phyloP scores from a whole-genome alignment of 2,329 filamentous ascomycete species.

The Aurifilum marmelostoma region DNA sequence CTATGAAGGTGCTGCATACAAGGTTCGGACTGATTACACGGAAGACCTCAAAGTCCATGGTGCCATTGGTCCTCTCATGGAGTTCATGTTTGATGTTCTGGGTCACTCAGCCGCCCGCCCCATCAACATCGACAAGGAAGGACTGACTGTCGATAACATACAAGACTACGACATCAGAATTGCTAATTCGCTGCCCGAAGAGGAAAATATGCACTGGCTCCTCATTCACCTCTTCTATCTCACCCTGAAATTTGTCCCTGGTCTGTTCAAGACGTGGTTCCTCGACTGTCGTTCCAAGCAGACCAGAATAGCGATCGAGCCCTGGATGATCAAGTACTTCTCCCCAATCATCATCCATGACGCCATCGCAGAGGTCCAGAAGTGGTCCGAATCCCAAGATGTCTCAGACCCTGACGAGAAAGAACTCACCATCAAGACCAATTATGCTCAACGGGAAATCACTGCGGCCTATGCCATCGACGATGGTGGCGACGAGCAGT shows the following conservation, averaged over 20 bases:
- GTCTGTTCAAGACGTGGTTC: conserved; percentile 83
- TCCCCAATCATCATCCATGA: conserved; percentile 71
- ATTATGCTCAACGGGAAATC: conserved; percentile 72
- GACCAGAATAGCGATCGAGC: conserved; percentile 76
- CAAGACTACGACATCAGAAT: conserved; percentile 55
- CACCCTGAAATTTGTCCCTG: conserved; percentile 74
- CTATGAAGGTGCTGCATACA: conserved; percentile 76
- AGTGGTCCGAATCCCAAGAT: conserved; percentile 64
- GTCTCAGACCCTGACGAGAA: conserved; percentile 54
- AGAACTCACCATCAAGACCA: conserved; percentile 70
- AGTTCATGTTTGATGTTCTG: conserved; percentile 83
- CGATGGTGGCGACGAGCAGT: conserved; percentile 68
- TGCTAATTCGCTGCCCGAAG: conserved; percentile 62
- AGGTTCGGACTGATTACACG: conserved; percentile 80
- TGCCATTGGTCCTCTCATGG: conserved; percentile 69
- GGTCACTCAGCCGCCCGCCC: conserved; percentile 76
- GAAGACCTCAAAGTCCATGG: conserved; percentile 76
- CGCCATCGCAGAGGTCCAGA: conserved; percentile 67
- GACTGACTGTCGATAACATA: conserved; percentile 62
- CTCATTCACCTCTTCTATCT: conserved; percentile 86
- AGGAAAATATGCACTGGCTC: conserved; percentile 80
- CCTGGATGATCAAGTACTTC: conserved; percentile 85
- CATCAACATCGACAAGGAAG: conserved; percentile 71
- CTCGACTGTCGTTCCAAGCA: conserved; percentile 79
- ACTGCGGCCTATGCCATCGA: conserved; percentile 78